Conservation (phyloP, 1,284 basidiomycete species). For the Cutaneotrichosporon cutaneum region DNA sequence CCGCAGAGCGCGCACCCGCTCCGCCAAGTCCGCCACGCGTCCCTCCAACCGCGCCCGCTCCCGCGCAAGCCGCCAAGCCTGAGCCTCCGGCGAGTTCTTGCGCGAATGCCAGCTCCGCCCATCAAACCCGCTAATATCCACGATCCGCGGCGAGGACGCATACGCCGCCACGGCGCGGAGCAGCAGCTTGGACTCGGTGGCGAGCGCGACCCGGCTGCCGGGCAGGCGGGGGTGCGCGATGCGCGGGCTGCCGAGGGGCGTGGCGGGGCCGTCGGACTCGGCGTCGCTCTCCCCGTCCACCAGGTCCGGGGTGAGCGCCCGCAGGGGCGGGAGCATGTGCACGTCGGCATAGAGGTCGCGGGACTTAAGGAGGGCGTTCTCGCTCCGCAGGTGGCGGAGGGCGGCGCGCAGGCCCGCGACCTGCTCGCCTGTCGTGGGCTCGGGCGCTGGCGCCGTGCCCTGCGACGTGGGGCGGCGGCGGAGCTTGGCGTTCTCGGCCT, state of each 20-base stretch:
- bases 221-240: constrained; percentile 46
- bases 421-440: constrained; percentile 52
- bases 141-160: constrained; percentile 72
- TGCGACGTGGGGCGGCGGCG: constrained; percentile 61
- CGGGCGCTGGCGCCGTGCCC: not conserved
- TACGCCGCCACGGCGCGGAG: constrained; percentile 79
- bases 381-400: constrained; percentile 80
- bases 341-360: constrained; percentile 82
- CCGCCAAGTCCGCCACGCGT: constrained; percentile 64
- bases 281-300: constrained; percentile 16
- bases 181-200: constrained; percentile 74
- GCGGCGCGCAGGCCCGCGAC: constrained; percentile 86
- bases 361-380: constrained; percentile 89
- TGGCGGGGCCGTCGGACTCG: constrained; percentile 22
- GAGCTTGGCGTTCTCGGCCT: constrained; percentile 81
- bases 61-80: constrained; percentile 70
- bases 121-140: constrained; percentile 66
- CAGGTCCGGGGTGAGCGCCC: constrained; percentile 24
- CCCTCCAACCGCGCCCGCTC: constrained; percentile 68
- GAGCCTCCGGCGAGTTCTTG: constrained; percentile 73
- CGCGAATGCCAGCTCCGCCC: constrained; percentile 65
- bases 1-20: constrained; percentile 23
- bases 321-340: constrained; percentile 66
- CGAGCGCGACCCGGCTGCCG: constrained; percentile 60
- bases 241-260: constrained; percentile 19